Evolutionary conservation across 2,329 filamentous ascomycete genomes (phyloP), one percentile per base, ranked within the genome.

Genomic region (Alternaria conjuncta): DNA sequence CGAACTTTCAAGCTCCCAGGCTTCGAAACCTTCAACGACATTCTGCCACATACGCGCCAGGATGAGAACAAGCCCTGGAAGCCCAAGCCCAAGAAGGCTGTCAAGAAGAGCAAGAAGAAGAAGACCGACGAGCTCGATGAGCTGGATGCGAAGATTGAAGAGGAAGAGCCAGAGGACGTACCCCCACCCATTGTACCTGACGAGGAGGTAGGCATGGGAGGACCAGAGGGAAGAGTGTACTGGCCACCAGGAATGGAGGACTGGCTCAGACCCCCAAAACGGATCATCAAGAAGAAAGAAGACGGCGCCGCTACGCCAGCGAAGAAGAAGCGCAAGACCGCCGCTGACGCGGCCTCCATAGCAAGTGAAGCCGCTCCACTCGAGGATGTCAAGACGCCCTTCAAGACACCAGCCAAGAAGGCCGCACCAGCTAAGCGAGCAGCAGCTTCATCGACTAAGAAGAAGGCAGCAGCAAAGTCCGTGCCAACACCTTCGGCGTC

Each of bases 211-310:
- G 90, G 89, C 3, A 97, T 97, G 94, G 95, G 95, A 43, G 95
- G 95, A 0, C 88, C 90, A 0, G 86, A 95, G 25, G 85, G 89
- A 53, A 85, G 94, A 45, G 95, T 97, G 0, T 97, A 96, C 77
- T 97, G 95, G 94, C 94, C 94, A 0, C 85, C 88, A 1, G 92
- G 92, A 0, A 93, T 94, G 89, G 94, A 97, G 77, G 92, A 96
- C 65, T 97, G 94, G 93, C 82, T 97, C 21, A 86, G 90, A 59
- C 93, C 94, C 0, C 90, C 87, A 79, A 97, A 97, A 82, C 86
- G 89, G 60, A 86, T 90, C 66, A 78, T 88, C 21, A 89, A 87
- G 75, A 84, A 83, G 72, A 77, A 90, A 81, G 80, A 86, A 10
- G 77, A 79, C 6, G 50, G 79, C 76, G 53, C 43, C 26, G 67